phyloP scores from a whole-genome alignment of 2,329 filamentous ascomycete genomes.

The Calonectria pteridis region DNA sequence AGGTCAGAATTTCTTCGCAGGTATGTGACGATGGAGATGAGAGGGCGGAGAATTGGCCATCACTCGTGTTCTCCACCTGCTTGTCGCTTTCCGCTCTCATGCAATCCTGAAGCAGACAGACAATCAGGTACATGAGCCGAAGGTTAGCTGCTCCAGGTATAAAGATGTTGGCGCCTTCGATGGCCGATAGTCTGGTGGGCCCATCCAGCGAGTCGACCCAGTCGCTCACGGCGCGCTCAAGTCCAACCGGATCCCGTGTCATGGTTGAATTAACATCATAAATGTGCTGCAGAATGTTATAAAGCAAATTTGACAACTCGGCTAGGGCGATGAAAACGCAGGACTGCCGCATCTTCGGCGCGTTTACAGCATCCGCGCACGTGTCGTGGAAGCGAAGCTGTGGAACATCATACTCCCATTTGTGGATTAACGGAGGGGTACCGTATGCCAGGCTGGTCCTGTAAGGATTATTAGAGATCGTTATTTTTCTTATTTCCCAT shows the following conservation, averaged over 20 bases:
- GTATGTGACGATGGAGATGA: not conserved
- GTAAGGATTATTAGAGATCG: not conserved
- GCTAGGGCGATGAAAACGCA: not conserved
- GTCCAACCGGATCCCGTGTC: not conserved
- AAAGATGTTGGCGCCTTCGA: not conserved
- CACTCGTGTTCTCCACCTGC: not conserved
- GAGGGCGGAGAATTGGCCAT: not conserved
- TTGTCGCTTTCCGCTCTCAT: not conserved
- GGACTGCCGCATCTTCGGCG: not conserved
- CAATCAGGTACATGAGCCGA: not conserved
- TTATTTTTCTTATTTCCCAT: not conserved
- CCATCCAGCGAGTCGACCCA: not conserved
- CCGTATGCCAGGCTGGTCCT: not conserved
- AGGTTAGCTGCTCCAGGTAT: not conserved
- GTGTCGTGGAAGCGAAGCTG: not conserved
- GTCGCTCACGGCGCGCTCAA: not conserved
- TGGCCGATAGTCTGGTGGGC: not conserved
- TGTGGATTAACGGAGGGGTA: not conserved
- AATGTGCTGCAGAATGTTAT: not conserved
- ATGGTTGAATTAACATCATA: not conserved
- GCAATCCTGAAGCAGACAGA: not conserved
- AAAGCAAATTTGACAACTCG: not conserved
- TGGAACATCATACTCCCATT: not conserved
- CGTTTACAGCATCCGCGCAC: not conserved
- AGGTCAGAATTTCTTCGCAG: not conserved